Evolutionary conservation across 1,284 basidiomycete genomes (phyloP), one percentile per base, ranked within the genome.

Genomic region (Amylostereum areolatum): DNA sequence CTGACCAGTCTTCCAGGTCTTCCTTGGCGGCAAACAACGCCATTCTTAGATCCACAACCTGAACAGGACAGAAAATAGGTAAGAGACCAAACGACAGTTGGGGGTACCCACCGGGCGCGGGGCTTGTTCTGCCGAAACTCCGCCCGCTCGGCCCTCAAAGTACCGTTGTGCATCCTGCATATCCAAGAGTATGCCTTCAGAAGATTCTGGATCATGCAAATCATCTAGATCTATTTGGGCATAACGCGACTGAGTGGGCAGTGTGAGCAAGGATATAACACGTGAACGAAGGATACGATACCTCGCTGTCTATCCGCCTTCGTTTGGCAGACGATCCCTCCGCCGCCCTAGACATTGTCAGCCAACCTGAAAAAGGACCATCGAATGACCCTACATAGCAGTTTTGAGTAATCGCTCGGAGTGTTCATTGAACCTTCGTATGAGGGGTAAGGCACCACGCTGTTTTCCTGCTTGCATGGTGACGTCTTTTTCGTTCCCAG

Each of bases 371-470:
- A 32, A 18, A 18, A 29, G 34, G 45, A 28, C 42, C 12, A 30
- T 25, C 37, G 36, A 7, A 32, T 12, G 41, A 6, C 68, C 83
- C 58, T 62, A 85, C 86, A 89, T 60, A 4, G 85, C 81, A 41
- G 86, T 80, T 50, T 88, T 87, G 29, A 98, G 72, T 11, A 98
- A 69, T 55, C 92, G 76, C 59, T 95, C 90, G 0, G 92, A 96
- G 66, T 99, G 97, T 61, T 97, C 92, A 62, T 99, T 99, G 72
- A 99, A 99, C 59, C 96, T 88, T 39, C 97, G 80, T 59, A 99
- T 97, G 32, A 99, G 77, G 0, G 97, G 97, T 35, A 99, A 67
- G 18, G 89, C 88, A 25, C 85, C 85, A 45, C 85, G 77, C 64
- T 97, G 89, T 57, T 86, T 81, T 5, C 97, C 97, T 4, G 95